Evolutionary conservation across 78 protist species (phyloP).

Genomic region (Dictyostelium discoideum): DNA sequence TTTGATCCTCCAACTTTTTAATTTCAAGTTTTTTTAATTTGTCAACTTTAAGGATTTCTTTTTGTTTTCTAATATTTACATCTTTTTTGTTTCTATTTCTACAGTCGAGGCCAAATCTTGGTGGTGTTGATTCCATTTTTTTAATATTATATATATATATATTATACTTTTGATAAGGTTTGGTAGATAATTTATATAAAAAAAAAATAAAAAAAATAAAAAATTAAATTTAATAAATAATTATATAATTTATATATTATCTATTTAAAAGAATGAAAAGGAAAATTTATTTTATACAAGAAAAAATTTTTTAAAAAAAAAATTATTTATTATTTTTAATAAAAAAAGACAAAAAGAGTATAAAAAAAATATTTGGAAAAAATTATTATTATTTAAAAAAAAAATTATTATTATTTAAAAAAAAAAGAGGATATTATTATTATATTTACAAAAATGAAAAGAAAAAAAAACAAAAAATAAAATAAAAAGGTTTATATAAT

Average conservation of each 20-base stretch:
- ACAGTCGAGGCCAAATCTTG: constrained; percentile 64
- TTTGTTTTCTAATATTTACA: constrained; percentile 41
- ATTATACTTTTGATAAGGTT: background rate
- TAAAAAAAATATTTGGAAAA: background rate
- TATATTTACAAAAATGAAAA: background rate
- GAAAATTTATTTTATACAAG: background rate
- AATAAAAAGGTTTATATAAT: background rate
- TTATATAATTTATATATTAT: background rate
- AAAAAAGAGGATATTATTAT: background rate
- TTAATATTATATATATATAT: background rate
- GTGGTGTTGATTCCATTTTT: constrained; percentile 23
- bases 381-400: no score
- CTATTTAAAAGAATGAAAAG: background rate
- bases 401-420: no score
- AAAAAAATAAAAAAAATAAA: background rate
- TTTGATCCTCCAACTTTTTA: background rate
- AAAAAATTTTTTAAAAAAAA: background rate
- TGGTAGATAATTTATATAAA: background rate
- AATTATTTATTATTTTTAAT: no score
- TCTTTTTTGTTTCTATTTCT: constrained; percentile 52
- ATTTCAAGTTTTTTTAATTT: constrained; percentile 35
- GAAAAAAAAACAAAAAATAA: background rate
- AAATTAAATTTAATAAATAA: background rate
- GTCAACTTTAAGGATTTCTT: constrained; percentile 22
- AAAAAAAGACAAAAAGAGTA: no score